Evolutionary conservation across 495 filamentous ascomycete genomes (phyloP).

Genomic region (Symbiotaphrina buchneri): DNA sequence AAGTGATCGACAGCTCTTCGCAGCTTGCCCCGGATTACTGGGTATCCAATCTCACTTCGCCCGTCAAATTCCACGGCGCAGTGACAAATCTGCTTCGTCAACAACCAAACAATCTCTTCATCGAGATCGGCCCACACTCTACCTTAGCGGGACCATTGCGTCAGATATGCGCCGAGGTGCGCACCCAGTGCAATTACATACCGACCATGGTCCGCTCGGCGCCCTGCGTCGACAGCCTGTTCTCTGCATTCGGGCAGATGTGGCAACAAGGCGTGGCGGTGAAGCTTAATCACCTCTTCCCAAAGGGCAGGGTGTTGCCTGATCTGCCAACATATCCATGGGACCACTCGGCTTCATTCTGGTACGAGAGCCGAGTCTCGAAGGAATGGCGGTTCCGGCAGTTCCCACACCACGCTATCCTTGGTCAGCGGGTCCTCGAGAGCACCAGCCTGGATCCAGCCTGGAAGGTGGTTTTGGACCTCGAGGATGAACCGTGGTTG

Average conservation of each 20-base stretch:
- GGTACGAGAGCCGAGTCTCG: slow-evolving; percentile 23
- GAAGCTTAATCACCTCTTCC: slow-evolving; percentile 2
- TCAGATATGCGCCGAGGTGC: slow-evolving; percentile 9
- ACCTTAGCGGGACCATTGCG: slow-evolving; percentile 16
- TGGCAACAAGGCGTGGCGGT: slow-evolving; percentile 10
- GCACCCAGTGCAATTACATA: slow-evolving; percentile 9
- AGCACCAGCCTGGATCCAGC: slow-evolving; percentile 17
- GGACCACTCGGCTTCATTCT: slow-evolving; percentile 18
- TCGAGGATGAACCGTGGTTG: slow-evolving; percentile 24
- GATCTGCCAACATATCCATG: slow-evolving; percentile 28
- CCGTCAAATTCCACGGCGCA: slow-evolving; percentile 15
- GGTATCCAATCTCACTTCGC: slow-evolving; percentile 12
- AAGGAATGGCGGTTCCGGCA: slow-evolving; percentile 22
- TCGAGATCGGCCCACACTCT: slow-evolving; percentile 24
- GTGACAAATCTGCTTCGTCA: slow-evolving; percentile 14
- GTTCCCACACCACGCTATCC: slow-evolving; percentile 19
- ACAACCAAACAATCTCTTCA: slow-evolving; percentile 12
- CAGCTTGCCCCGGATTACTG: slow-evolving; percentile 13
- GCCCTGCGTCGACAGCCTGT: slow-evolving; percentile 6
- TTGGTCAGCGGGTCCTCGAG: slow-evolving; percentile 19
- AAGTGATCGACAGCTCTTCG: slow-evolving; percentile 5
- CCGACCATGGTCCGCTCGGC: slow-evolving; percentile 12
- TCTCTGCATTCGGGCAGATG: slow-evolving; percentile 12
- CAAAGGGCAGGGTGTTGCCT: slow-evolving; percentile 7
- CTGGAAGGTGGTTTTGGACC: slow-evolving; percentile 24